Evolutionary conservation across 1,139 yeast species (phyloP), one percentile per base, ranked within the genome.

Genomic region (Candida sp.): DNA sequence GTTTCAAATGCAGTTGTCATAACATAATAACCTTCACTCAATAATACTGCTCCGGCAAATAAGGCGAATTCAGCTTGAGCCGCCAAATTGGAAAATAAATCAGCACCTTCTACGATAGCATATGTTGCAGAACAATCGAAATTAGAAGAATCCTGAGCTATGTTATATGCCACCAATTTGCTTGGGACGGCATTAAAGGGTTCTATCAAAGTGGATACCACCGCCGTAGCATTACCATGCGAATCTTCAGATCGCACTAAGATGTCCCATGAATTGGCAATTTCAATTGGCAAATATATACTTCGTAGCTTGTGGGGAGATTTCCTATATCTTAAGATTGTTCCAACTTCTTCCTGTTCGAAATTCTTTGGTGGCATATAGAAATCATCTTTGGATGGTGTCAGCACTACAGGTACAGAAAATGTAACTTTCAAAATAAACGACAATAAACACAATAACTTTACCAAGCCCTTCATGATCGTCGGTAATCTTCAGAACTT

Each of bases 171-270:
- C 5, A 62, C 45, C 9, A 64, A 42, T 43, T 59, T 58, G 21
- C 44, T 39, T 5, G 58, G 53, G 37, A 58, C 57, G 9, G 64
- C 56, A 41, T 61, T 56, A 36, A 45, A 52, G 1, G 74, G 72
- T 47, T 63, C 61, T 32, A 66, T 55, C 7, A 68, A 43, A 2
- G 73, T 65, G 4, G 68, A 54, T 8, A 63, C 67, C 37, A 65
- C 54, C 2, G 64, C 70, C 15, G 49, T 55, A 4, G 73, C 58
- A 12, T 60, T 50, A 7, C 68, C 72, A 29, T 48, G 45, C 4
- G 64, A 47, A 45, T 68, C 71, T 34, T 58, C 55, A 3, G 71
- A 59, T 38, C 72, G 53, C 2, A 65, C 66, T 41, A 68, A 47
- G 32, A 66, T 47, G 47, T 68, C 70, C 65, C 69, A 65, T 2